These are phyloP conservation scores for Scutellaria galericulata DNA, from an alignment of 257 asterid genomes.

Conservation along the genomic window DNA sequence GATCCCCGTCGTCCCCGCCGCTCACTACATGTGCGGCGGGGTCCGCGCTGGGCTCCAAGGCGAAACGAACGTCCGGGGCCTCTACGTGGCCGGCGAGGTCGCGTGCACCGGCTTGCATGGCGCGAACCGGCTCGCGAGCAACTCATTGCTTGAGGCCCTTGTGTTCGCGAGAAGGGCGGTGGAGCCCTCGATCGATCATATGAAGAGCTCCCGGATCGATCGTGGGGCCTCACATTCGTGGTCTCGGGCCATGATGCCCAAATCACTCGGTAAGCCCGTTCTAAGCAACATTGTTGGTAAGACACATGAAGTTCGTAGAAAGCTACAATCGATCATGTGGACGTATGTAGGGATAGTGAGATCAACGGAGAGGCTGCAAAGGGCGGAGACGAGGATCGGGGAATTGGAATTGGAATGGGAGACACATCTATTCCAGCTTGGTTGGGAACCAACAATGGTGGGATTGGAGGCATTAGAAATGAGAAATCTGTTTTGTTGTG, in stretches of 20 bases:
- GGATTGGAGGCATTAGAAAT: constrained; percentile 91
- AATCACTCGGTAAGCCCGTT: constrained; percentile 48
- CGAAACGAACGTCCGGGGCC: constrained; percentile 85
- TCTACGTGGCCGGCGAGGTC: constrained; percentile 94
- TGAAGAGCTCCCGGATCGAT: constrained; percentile 45
- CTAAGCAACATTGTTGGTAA: constrained; percentile 42
- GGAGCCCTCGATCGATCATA: constrained; percentile 76
- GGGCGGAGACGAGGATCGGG: constrained; percentile 78
- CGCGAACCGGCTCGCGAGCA: constrained; percentile 94
- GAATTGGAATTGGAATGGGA: constrained; percentile 94
- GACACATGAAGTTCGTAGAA: constrained; percentile 75
- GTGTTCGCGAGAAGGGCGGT: constrained; percentile 96
- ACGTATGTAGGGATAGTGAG: constrained; percentile 86
- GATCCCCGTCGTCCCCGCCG: constrained; percentile 96
- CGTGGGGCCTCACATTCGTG: constrained; percentile 54
- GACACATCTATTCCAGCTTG: constrained; percentile 73
- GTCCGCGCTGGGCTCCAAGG: constrained; percentile 97
- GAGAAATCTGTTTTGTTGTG: constrained; percentile 94
- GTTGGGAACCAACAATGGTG: constrained; percentile 96
- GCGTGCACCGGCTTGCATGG: constrained; percentile 98
- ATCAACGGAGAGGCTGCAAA: constrained; percentile 71
- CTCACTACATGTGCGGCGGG: constrained; percentile 99
- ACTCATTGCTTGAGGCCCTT: constrained; percentile 90
- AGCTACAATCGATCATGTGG: constrained; percentile 88
- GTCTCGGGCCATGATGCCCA: constrained; percentile 69